Conservation (phyloP, 306 rosid genomes). For the Lotus japonicus region DNA sequence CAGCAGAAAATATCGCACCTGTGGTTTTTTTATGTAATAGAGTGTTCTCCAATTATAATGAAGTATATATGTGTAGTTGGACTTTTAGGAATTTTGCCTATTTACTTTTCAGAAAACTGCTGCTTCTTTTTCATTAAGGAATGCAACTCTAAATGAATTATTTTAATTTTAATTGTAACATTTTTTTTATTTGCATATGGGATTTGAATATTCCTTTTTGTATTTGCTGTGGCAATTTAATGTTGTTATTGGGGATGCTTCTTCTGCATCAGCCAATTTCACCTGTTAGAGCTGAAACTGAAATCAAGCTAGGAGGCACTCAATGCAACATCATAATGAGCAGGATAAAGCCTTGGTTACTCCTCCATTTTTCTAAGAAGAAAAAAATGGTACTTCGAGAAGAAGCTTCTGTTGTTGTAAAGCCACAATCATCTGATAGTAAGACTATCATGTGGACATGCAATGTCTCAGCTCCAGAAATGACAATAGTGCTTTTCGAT, state of each 20-base stretch:
- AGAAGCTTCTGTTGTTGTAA: constrained; percentile 43
- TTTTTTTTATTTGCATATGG: constrained; percentile 6
- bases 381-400: constrained; percentile 69
- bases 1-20: background rate
- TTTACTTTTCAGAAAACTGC: background rate
- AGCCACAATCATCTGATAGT: constrained; percentile 52
- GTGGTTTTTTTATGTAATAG: background rate
- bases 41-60: constrained; percentile 5
- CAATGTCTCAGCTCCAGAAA: constrained; percentile 96
- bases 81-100: background rate
- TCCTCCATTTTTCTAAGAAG: constrained; percentile 56
- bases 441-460: constrained; percentile 91
- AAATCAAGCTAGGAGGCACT: constrained; percentile 88
- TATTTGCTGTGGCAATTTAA: constrained; percentile 16
- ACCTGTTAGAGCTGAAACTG: constrained; percentile 87
- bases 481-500: constrained; percentile 74
- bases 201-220: background rate
- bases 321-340: constrained; percentile 79
- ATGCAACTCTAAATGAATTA: background rate
- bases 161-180: too few species aligned
- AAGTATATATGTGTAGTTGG: background rate
- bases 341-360: constrained; percentile 84
- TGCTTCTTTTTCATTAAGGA: background rate
- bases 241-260: constrained; percentile 18
- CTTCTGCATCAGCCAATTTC: constrained; percentile 53